These are phyloP conservation scores for Deakozyma indianensis DNA, from an alignment of 805 yeast genomes.

Conservation along the genomic window DNA sequence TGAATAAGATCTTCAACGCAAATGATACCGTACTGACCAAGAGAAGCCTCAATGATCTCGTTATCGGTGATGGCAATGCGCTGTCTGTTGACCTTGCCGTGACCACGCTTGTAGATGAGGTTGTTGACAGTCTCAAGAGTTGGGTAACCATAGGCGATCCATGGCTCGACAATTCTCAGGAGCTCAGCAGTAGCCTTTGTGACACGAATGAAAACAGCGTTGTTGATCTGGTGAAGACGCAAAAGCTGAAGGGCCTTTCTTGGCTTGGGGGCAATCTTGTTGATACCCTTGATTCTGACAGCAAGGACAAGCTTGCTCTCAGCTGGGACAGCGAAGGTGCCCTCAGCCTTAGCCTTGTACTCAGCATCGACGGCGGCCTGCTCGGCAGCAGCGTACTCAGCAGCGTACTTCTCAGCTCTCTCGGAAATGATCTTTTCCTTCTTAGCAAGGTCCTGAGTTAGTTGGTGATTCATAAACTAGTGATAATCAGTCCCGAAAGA, in stretches of 20 bases:
- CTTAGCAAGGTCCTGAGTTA: constrained; percentile 13
- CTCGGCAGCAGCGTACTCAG: constrained; percentile 83
- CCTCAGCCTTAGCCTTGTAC: constrained; percentile 89
- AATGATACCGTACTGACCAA: constrained; percentile 63
- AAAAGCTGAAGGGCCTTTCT: constrained; percentile 67
- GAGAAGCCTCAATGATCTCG: constrained; percentile 52
- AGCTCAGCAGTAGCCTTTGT: constrained; percentile 71
- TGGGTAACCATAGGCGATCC: constrained; percentile 75
- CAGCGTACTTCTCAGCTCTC: constrained; percentile 88
- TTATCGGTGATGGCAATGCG: constrained; percentile 60
- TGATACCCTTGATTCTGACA: constrained; percentile 67
- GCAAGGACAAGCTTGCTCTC: constrained; percentile 56
- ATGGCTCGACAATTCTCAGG: constrained; percentile 67
- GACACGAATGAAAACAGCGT: constrained; percentile 65
- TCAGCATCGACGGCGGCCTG: constrained; percentile 62
- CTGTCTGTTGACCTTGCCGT: constrained; percentile 70
- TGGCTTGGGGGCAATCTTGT: constrained; percentile 71
- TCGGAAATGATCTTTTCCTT: constrained; percentile 54
- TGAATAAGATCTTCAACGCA: constrained; percentile 68
- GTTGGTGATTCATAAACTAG: background rate
- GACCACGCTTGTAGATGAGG: constrained; percentile 71
- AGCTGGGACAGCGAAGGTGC: constrained; percentile 79
- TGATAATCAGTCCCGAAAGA: constrained; percentile 68
- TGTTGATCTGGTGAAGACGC: constrained; percentile 66
- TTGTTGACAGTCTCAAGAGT: constrained; percentile 57